Evolutionary conservation across 495 filamentous ascomycete genomes (phyloP).

Genomic region (Talaromyces thailandensis): DNA sequence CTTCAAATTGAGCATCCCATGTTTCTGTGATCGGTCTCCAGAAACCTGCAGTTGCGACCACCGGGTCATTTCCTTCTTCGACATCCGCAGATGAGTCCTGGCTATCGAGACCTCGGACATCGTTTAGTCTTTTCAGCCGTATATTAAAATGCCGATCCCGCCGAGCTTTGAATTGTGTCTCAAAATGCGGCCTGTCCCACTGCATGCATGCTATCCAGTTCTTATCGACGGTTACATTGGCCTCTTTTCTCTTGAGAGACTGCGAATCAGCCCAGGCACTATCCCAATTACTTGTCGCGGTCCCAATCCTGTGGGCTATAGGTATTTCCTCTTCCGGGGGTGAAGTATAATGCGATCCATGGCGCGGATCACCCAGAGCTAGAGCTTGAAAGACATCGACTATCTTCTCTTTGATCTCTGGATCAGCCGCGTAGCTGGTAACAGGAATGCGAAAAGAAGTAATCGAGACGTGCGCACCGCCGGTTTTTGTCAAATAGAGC

Average conservation of each 20-base stretch:
- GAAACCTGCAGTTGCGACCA: constrained; percentile 13
- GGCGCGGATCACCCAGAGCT: neutral
- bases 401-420: neutral
- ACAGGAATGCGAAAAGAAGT: neutral
- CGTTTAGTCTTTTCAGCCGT: neutral
- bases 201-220: neutral
- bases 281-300: neutral
- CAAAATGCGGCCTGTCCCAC: neutral
- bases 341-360: neutral
- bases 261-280: neutral
- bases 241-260: neutral
- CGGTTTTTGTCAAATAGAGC: neutral
- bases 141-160: neutral
- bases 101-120: neutral
- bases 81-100: neutral
- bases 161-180: neutral
- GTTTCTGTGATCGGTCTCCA: neutral
- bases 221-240: neutral
- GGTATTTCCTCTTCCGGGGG: neutral
- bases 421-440: neutral
- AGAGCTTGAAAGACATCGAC: neutral
- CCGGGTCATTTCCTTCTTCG: constrained; percentile 7
- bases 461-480: neutral
- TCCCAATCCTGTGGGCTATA: neutral
- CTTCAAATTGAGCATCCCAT: neutral